Percentiles rank a stretch among this genome's conserved stretches.
These are phyloP conservation scores for Murraya koenigii DNA, from an alignment of 345 rosid genomes.

Conservation along the genomic window DNA sequence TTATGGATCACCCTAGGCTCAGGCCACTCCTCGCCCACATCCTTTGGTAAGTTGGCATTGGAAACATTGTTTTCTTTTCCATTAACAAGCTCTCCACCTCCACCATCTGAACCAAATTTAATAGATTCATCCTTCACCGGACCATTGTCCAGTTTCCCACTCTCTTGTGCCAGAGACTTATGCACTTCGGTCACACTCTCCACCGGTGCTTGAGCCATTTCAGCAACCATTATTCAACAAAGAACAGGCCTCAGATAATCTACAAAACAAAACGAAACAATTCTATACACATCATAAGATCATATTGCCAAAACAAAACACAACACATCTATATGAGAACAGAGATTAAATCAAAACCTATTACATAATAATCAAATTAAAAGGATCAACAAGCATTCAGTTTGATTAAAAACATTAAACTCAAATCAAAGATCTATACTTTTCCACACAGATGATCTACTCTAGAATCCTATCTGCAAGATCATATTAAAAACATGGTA, in stretches of 20 bases:
- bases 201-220: constrained; percentile 56
- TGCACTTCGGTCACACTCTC: constrained; percentile 42
- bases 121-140: constrained; percentile 36
- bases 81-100: constrained; percentile 40
- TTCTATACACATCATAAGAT: background rate
- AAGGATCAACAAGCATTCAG: background rate
- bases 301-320: background rate
- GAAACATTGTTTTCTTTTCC: constrained; percentile 44
- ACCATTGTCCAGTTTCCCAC: constrained; percentile 50
- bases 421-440: background rate
- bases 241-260: constrained; percentile 17
- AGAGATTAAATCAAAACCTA: background rate
- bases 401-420: background rate
- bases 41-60: constrained; percentile 48
- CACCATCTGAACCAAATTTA: constrained; percentile 50
- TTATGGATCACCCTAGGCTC: constrained; percentile 54
- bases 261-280: background rate
- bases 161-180: constrained; percentile 29
- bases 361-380: background rate
- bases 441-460: constrained; percentile 1
- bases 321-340: background rate
- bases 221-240: constrained; percentile 62
- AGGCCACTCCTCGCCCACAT: constrained; percentile 87
- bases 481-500: background rate
- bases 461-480: background rate